phyloP scores from a whole-genome alignment of 2,329 filamentous ascomycete genomes.

The Akanthomyces uredinophilus region DNA sequence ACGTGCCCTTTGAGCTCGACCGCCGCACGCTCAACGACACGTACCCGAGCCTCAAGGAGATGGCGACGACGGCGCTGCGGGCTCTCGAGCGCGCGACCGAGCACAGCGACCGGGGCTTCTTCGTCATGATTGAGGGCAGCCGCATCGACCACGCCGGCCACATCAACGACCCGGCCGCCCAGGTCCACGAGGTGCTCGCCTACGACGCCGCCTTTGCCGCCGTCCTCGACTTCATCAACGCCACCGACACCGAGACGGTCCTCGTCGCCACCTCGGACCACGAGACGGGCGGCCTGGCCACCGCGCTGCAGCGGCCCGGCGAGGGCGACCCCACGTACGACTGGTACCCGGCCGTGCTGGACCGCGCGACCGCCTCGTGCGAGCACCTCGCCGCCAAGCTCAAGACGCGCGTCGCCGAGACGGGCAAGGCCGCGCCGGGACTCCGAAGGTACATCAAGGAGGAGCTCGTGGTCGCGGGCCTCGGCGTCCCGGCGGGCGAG shows the following conservation, averaged over 20 bases:
- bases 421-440: conserved; percentile 27
- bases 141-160: conserved; percentile 94
- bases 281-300: conserved; percentile 85
- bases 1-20: conserved; percentile 94
- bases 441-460: conserved; percentile 62
- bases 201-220: conserved; percentile 83
- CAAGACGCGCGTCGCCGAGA: conserved; percentile 47
- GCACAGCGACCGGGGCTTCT: conserved; percentile 87
- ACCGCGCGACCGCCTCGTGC: conserved; percentile 69
- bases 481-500: conserved; percentile 67
- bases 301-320: conserved; percentile 61
- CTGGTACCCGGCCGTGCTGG: conserved; percentile 81
- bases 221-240: conserved; percentile 78
- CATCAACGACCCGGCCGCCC: conserved; percentile 75
- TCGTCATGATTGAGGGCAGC: conserved; percentile 96
- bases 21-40: conserved; percentile 69
- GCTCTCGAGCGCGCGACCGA: conserved; percentile 76
- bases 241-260: conserved; percentile 67
- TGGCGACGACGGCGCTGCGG: conserved; percentile 76
- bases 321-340: conserved; percentile 53
- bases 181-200: conserved; percentile 88
- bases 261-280: conserved; percentile 92
- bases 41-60: conserved; percentile 88
- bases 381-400: conserved; percentile 65
- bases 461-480: conserved; percentile 60